Base-by-base conservation (phyloP, 306 rosid genomes). In the Fagus sylvatica region DNA sequence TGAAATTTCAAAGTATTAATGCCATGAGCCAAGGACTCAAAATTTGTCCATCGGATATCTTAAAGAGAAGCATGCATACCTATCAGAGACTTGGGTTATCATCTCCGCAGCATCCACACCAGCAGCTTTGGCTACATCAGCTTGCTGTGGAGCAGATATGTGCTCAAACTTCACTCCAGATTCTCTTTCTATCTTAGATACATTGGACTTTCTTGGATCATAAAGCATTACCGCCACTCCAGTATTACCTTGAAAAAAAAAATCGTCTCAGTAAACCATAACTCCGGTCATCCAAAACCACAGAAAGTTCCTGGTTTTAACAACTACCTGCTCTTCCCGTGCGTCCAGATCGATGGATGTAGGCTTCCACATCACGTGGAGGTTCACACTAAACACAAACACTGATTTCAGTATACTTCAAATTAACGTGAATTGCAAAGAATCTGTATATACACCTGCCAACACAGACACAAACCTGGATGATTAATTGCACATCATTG, bases 331-430 rank as follows among this genome's bases (percentile, higher is more conserved):
- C 98, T 80, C 98, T 89, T 84, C 98, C 98, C 32, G 98, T 94
- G 69, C 97, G 90, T 61, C 98, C 98, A 78, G 98, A 94, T 28
- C 98, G 91, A 89, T 94, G 98, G 17, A 94, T 94, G 73, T 92
- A 94, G 56, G 85, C 98, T 78, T 90, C 98, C 13, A 89, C 94
- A 71, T 92, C 97, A 46, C 94, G 91, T 13, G 97, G 98, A 41
- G 98, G 96, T 74, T 94, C 98, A 85, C 98, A 92, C 98, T 94
- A 77, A 53, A 74, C 56, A 74, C 28, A 74, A 81, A 79, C 5
- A 77, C n/a, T 39, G 56, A 68, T 17, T 73, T 79, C 64, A 86
- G 81, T 28, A 75, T 4, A 56, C 30, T 69, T 68, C 13, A 59
- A n/a, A 76, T 39, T 12, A 56, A 22, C 28, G 28, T 22, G 15